Evolutionary conservation across 805 yeast species (phyloP), one percentile per base, ranked within the genome.

Genomic region (Starmerella vaccinii): DNA sequence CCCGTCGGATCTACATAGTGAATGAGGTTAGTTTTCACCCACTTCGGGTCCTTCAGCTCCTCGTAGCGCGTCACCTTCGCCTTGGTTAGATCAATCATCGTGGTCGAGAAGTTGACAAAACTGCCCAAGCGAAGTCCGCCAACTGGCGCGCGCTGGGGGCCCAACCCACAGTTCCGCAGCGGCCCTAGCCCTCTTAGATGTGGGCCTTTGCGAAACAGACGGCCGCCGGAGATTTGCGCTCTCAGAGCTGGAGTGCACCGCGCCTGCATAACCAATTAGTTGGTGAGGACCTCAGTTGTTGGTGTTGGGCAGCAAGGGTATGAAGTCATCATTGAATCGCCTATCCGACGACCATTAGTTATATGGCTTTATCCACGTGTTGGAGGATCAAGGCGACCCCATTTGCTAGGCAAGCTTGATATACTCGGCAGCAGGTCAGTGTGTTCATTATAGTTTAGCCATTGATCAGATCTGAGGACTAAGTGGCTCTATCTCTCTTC

Each of bases 11-110:
- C 75, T 65, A 59, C 49, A 35, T 74, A 72, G 71, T 76, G 68
- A 42, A 74, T 71, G 26, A 53, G 53, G 49, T 59, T 34, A n/a
- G 56, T 51, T 21, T 75, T 71, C 29, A 82, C 76, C 85, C 89
- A 83, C 59, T 73, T 75, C 42, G 86, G 81, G 39, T 78, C 77
- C 6, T 60, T 57, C 3, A 78, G 58, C 19, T 58, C 62, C 47
- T 54, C 56, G 18, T 59, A 46, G 26, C 54, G 52, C 30, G 59
- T 60, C 33, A 67, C 63, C 43, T 57, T 59, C 22, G 70, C 69
- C 26, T 57, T 58, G 32, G 40, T 45, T 35, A 59, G 50, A 47
- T 59, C 60, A 19, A 53, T 43, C 42, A 45, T 29, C 30, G 23
- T 33, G 18, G 43, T 41, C 24, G 15, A n/a, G 40, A 21, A 27